Evolutionary conservation across 805 yeast genomes (phyloP).

Genomic region (Clavispora santaluciae): DNA sequence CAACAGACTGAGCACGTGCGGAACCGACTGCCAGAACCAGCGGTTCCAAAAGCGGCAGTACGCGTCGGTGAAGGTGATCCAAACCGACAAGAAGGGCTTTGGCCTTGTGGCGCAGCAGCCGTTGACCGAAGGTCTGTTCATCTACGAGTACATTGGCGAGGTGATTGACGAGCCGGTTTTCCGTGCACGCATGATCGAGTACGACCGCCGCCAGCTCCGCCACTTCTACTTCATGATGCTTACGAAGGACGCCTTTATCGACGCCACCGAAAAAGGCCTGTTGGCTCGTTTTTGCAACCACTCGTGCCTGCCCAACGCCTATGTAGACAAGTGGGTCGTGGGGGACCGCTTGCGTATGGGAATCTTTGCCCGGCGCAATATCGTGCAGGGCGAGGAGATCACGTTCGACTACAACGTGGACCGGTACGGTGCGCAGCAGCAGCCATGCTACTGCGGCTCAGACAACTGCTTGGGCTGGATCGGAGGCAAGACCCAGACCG

Average conservation of each 20-base stretch:
- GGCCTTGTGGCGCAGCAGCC: conserved; percentile 72
- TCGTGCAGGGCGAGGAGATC: conserved; percentile 77
- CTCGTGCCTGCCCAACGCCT: conserved; percentile 92
- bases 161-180: conserved; percentile 81
- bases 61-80: conserved; percentile 74
- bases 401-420: conserved; percentile 94
- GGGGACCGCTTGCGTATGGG: conserved; percentile 91
- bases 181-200: conserved; percentile 65
- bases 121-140: conserved; percentile 61
- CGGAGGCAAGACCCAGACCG: conserved; percentile 97
- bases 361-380: conserved; percentile 76
- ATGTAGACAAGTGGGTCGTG: conserved; percentile 96
- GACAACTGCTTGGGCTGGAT: conserved; percentile 86
- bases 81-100: conserved; percentile 81
- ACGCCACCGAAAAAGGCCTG: conserved; percentile 87
- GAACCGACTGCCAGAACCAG: conserved; percentile 77
- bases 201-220: conserved; percentile 61
- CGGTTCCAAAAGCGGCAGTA: conserved; percentile 76
- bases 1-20: conserved; percentile 64
- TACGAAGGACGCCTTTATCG: conserved; percentile 87
- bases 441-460: conserved; percentile 92
- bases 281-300: conserved; percentile 92
- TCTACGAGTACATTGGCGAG: conserved; percentile 92
- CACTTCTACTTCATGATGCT: conserved; percentile 97
- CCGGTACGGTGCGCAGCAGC: conserved; percentile 91